These are phyloP conservation scores for Aureobasidium sp. DNA, from an alignment of 2,329 filamentous ascomycete species.

Conservation along the genomic window DNA sequence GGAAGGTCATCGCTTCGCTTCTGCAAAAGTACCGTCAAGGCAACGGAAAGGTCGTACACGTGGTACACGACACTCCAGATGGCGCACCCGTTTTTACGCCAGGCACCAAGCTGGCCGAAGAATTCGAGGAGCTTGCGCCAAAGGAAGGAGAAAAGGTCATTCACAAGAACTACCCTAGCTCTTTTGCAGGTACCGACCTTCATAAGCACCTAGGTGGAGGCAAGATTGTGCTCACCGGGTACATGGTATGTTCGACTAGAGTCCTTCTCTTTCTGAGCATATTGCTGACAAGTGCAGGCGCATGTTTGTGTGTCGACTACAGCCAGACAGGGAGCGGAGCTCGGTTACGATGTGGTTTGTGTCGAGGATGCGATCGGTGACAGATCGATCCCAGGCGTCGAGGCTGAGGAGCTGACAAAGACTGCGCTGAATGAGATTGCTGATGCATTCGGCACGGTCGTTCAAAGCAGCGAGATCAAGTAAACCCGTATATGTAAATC, in stretches of 20 bases:
- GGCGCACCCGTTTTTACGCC: slow-evolving; percentile 62
- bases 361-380: slow-evolving; percentile 59
- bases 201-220: slow-evolving; percentile 49
- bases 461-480: slow-evolving; percentile 45
- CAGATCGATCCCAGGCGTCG: slow-evolving; percentile 57
- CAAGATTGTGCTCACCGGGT: slow-evolving; percentile 57
- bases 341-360: slow-evolving; percentile 58
- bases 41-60: slow-evolving; percentile 52
- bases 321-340: slow-evolving; percentile 52
- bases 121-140: slow-evolving; percentile 54
- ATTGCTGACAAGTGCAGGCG: slow-evolving; percentile 36
- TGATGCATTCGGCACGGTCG: slow-evolving; percentile 57
- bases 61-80: slow-evolving; percentile 52
- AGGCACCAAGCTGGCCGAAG: slow-evolving; percentile 51
- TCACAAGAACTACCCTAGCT: slow-evolving; percentile 51
- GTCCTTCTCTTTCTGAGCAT: background rate
- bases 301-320: slow-evolving; percentile 61
- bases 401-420: slow-evolving; percentile 48
- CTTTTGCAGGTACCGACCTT: slow-evolving; percentile 56
- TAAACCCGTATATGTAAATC: slow-evolving; percentile 19
- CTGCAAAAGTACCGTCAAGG: slow-evolving; percentile 54
- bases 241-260: slow-evolving; percentile 38
- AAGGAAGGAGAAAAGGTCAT: slow-evolving; percentile 51
- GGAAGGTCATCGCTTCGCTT: slow-evolving; percentile 50
- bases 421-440: slow-evolving; percentile 53